Conservation (phyloP, 2,329 filamentous ascomycete species). For the Stagonosporopsis tanaceti region DNA sequence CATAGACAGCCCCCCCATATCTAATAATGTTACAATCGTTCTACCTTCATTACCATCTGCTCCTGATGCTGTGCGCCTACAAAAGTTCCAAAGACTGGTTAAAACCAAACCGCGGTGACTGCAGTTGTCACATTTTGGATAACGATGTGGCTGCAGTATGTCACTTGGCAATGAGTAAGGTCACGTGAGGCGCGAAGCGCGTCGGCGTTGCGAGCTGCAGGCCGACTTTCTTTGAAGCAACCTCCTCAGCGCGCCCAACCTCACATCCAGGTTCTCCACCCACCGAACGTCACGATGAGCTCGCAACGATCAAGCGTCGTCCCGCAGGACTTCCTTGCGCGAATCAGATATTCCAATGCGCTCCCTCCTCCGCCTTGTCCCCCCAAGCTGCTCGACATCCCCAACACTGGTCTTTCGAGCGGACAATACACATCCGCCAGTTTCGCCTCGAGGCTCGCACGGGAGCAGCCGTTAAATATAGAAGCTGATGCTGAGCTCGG, state of each 20-base stretch:
- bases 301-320: slow-evolving; percentile 51
- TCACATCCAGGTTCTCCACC: slow-evolving; percentile 7
- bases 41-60: background rate
- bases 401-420: slow-evolving; percentile 86
- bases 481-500: slow-evolving; percentile 97
- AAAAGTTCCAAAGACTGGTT: background rate
- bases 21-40: slow-evolving; percentile 39
- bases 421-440: slow-evolving; percentile 89
- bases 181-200: slow-evolving; percentile 24
- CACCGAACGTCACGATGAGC: slow-evolving; percentile 31
- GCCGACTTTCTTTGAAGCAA: slow-evolving; percentile 40
- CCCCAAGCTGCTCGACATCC: slow-evolving; percentile 96
- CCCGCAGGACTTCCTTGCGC: slow-evolving; percentile 97
- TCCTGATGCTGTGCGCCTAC: background rate
- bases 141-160: background rate
- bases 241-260: slow-evolving; percentile 17
- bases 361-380: slow-evolving; percentile 93
- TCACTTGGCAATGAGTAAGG: slow-evolving; percentile 4
- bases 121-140: background rate
- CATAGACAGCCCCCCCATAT: slow-evolving; percentile 37
- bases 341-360: slow-evolving; percentile 94
- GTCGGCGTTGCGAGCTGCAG: slow-evolving; percentile 31
- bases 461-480: slow-evolving; percentile 93
- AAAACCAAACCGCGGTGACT: background rate
- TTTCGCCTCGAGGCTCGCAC: slow-evolving; percentile 86